Conservation (phyloP, 257 asterid species). For the Gynochthodes officinalis region DNA sequence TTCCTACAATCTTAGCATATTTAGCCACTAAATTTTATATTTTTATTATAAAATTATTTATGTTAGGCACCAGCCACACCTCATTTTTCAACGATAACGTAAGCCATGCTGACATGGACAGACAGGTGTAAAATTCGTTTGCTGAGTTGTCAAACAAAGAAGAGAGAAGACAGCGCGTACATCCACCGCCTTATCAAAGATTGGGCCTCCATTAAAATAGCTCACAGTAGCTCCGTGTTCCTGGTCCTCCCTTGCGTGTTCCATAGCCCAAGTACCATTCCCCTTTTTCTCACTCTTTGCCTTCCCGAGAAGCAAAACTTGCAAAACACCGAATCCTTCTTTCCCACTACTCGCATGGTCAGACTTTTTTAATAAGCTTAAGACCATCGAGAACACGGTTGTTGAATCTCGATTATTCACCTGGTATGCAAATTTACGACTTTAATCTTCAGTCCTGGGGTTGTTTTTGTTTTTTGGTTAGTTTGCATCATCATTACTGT, state of each 20-base stretch:
- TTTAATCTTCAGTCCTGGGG: not conserved
- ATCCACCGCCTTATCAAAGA: conserved; percentile 24
- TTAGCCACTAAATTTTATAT: no score
- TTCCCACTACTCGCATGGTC: not conserved
- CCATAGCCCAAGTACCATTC: conserved; percentile 28
- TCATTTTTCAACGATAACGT: no score
- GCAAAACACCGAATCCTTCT: not conserved
- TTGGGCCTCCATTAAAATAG: conserved; percentile 54
- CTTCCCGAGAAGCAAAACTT: conserved; percentile 46
- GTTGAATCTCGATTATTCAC: conserved; percentile 4
- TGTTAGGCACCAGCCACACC: no score
- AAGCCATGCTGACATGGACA: conserved; percentile 23
- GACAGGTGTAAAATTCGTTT: conserved; percentile 1
- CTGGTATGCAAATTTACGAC: conserved; percentile 30
- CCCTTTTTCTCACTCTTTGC: conserved; percentile 28
- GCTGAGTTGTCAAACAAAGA: conserved; percentile 21
- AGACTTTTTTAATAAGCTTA: conserved; percentile 8
- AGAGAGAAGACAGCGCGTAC: conserved; percentile 31
- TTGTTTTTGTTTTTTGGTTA: not conserved
- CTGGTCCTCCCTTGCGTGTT: conserved; percentile 43
- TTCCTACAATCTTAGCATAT: no score
- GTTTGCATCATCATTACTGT: not conserved
- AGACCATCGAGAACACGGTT: not conserved
- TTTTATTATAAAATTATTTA: no score
- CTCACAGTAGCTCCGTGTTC: conserved; percentile 5